Evolutionary conservation across 768 basidiomycete species (phyloP).

Genomic region (Botryobasidium botryosum): DNA sequence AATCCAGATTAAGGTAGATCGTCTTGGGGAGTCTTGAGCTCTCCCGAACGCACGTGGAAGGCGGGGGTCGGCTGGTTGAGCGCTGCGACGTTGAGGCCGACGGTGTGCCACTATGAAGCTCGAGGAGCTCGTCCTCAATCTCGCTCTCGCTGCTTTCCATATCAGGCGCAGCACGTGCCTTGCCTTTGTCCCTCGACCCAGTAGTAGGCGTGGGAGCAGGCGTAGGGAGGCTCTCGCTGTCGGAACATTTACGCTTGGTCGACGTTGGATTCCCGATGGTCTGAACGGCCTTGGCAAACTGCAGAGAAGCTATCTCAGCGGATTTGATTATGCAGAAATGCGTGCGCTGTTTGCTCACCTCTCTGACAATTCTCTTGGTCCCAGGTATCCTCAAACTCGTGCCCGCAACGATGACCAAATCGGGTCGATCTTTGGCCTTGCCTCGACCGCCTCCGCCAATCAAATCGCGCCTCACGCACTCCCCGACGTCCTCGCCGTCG

Average conservation of each 20-base stretch:
- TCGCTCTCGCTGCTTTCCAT: too few species aligned
- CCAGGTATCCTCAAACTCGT: constrained; percentile 81
- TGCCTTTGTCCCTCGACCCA: constrained; percentile 15
- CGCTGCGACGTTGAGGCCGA: too few species aligned
- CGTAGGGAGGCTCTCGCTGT: neutral
- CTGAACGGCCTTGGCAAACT: constrained; percentile 59
- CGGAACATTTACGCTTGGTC: constrained; percentile 14
- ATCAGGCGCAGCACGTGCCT: too few species aligned
- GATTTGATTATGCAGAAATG: too few species aligned
- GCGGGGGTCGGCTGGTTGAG: too few species aligned
- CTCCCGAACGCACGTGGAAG: too few species aligned
- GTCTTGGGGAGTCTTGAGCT: constrained; percentile 32
- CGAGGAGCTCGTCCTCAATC: too few species aligned
- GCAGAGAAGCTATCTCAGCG: too few species aligned
- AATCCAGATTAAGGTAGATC: constrained; percentile 74
- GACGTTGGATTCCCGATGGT: constrained; percentile 10
- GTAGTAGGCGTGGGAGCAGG: constrained; percentile 30
- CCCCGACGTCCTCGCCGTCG: constrained; percentile 75
- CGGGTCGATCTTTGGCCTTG: constrained; percentile 29
- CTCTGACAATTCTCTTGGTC: constrained; percentile 79
- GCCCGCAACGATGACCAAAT: constrained; percentile 76
- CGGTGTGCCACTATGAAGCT: too few species aligned
- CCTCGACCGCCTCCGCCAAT: constrained; percentile 28
- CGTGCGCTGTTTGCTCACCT: too few species aligned
- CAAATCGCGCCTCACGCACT: constrained; percentile 58